phyloP scores from a whole-genome alignment of 371 early-diverging fungal genomes.

The Mucor racemosus region DNA sequence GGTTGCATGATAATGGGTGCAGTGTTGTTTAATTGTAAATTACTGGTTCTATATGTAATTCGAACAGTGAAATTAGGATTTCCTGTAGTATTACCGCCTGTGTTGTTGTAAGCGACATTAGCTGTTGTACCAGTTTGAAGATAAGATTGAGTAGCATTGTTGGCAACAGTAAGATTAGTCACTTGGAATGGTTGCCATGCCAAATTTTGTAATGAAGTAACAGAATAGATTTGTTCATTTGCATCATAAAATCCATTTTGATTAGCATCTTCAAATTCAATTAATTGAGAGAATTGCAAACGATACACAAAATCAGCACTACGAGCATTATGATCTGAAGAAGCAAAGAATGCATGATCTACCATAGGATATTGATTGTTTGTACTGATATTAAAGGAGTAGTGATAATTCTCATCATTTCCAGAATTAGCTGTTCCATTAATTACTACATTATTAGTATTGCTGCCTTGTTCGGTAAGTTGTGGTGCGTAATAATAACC shows the following conservation, averaged over 20 bases:
- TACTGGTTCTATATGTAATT: slow-evolving; percentile 40
- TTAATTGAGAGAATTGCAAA: slow-evolving; percentile 36
- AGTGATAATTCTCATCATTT: slow-evolving; percentile 40
- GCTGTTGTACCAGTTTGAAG: slow-evolving; percentile 37
- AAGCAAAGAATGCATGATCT: slow-evolving; percentile 45
- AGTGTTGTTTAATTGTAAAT: slow-evolving; percentile 49
- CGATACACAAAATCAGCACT: slow-evolving; percentile 49
- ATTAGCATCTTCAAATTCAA: slow-evolving; percentile 52
- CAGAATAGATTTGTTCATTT: slow-evolving; percentile 35
- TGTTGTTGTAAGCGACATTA: slow-evolving; percentile 33
- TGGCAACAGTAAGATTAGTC: slow-evolving; percentile 38
- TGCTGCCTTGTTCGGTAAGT: slow-evolving; percentile 30
- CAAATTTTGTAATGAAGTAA: slow-evolving; percentile 31
- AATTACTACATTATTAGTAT: slow-evolving; percentile 35
- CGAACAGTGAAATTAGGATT: slow-evolving; percentile 27
- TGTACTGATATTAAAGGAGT: slow-evolving; percentile 40
- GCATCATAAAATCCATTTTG: slow-evolving; percentile 49
- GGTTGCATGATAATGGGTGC: slow-evolving; percentile 46
- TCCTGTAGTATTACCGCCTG: slow-evolving; percentile 1
- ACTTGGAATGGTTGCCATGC: slow-evolving; percentile 43
- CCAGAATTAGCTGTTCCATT: slow-evolving; percentile 48
- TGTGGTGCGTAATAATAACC: slow-evolving; percentile 56
- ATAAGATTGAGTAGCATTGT: slow-evolving; percentile 33
- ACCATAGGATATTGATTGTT: slow-evolving; percentile 35
- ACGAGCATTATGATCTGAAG: slow-evolving; percentile 41